phyloP scores from a whole-genome alignment of 139 green algal genomes.

The Pleodorina starrii region DNA sequence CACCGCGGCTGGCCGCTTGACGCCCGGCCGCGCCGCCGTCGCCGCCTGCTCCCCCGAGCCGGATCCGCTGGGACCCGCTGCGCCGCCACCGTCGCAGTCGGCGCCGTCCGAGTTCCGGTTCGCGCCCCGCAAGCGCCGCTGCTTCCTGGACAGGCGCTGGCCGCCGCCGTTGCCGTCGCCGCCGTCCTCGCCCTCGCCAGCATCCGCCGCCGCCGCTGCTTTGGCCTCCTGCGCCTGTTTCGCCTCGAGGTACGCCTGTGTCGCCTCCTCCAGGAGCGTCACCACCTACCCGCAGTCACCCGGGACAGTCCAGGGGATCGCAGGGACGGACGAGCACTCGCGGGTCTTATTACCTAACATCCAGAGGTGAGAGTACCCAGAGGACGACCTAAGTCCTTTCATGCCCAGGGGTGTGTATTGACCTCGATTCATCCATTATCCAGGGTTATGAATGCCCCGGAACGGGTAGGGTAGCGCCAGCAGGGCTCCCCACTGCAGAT shows the following conservation, averaged over 20 bases:
- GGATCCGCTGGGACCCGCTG: neutral
- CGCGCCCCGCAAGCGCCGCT: conserved; percentile 24
- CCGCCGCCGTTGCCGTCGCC: neutral
- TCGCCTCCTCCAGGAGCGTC: conserved; percentile 20
- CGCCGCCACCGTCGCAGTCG: neutral
- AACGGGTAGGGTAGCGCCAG: too few species aligned
- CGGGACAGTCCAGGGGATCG: too few species aligned
- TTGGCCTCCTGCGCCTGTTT: neutral
- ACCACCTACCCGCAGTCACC: conserved; percentile 7
- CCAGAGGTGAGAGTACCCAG: too few species aligned
- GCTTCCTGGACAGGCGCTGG: neutral
- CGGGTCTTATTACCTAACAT: too few species aligned
- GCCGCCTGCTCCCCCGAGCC: neutral
- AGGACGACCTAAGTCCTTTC: too few species aligned
- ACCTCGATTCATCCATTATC: too few species aligned
- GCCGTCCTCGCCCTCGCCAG: neutral
- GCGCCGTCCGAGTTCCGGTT: neutral
- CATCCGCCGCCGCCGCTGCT: neutral
- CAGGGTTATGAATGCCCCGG: too few species aligned
- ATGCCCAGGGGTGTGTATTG: too few species aligned
- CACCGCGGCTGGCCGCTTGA: neutral
- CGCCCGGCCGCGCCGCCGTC: neutral
- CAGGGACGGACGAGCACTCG: too few species aligned
- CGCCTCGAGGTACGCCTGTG: neutral
- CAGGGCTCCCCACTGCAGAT: too few species aligned